These are phyloP conservation scores for Darksidea phi DNA, from an alignment of 495 filamentous ascomycete genomes.

Conservation along the genomic window DNA sequence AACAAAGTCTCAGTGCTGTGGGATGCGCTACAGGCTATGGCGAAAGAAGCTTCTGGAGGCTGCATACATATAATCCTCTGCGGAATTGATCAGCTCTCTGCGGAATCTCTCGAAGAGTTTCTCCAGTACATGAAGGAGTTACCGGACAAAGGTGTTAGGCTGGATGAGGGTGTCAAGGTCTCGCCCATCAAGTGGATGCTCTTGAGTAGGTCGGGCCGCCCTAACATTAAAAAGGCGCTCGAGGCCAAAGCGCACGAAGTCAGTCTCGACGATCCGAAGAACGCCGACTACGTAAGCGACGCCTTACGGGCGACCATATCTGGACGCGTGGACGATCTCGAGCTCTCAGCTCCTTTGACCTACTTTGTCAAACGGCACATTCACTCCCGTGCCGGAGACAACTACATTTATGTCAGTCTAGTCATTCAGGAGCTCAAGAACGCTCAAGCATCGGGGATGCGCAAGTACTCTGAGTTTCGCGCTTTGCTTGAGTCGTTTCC, in stretches of 20 bases:
- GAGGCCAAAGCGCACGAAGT: constrained; percentile 8
- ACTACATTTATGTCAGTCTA: constrained; percentile 22
- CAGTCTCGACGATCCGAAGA: constrained; percentile 18
- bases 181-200: constrained; percentile 17
- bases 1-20: constrained; percentile 10
- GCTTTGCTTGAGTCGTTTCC: constrained; percentile 24
- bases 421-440: constrained; percentile 27
- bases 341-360: constrained; percentile 1
- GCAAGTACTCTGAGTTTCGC: constrained; percentile 3
- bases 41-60: background rate
- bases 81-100: constrained; percentile 18
- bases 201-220: constrained; percentile 14
- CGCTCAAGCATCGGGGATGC: background rate
- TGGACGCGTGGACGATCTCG: constrained; percentile 10
- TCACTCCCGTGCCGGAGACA: constrained; percentile 16
- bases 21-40: constrained; percentile 20
- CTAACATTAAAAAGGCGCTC: constrained; percentile 16
- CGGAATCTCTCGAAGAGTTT: constrained; percentile 17
- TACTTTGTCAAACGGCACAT: constrained; percentile 27
- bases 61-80: constrained; percentile 16
- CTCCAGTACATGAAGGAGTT: constrained; percentile 3
- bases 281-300: constrained; percentile 10
- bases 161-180: background rate
- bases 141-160: background rate
- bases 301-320: constrained; percentile 12